Percentiles rank a stretch among this genome's conserved stretches.
Evolutionary conservation across 495 filamentous ascomycete genomes (phyloP).

Genomic region (Platismatia glauca): DNA sequence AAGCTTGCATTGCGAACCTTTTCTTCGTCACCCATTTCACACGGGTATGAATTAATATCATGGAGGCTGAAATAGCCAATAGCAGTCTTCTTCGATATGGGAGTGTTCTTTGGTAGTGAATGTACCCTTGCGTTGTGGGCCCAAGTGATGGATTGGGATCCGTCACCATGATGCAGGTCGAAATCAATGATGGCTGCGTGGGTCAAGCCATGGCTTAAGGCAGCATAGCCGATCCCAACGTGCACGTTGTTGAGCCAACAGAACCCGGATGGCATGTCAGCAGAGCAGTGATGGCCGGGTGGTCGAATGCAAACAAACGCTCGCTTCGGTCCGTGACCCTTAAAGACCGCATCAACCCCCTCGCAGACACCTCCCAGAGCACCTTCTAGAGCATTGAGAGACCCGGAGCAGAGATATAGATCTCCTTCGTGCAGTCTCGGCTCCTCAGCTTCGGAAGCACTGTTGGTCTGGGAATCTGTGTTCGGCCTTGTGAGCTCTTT

Average conservation of each 20-base stretch:
- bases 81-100: slow-evolving; percentile 65
- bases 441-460: slow-evolving; percentile 33
- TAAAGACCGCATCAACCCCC: slow-evolving; percentile 78
- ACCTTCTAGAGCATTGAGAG: slow-evolving; percentile 77
- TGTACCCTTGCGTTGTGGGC: slow-evolving; percentile 60
- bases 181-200: slow-evolving; percentile 97
- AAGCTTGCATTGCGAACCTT: slow-evolving; percentile 87
- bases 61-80: slow-evolving; percentile 95
- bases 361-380: slow-evolving; percentile 85
- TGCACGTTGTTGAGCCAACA: slow-evolving; percentile 99
- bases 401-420: slow-evolving; percentile 80
- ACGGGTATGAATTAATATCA: slow-evolving; percentile 96
- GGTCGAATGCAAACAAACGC: slow-evolving; percentile 81
- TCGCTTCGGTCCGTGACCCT: slow-evolving; percentile 47
- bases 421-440: slow-evolving; percentile 68
- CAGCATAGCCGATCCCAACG: slow-evolving; percentile 86
- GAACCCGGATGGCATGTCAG: slow-evolving; percentile 80
- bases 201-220: slow-evolving; percentile 70
- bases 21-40: slow-evolving; percentile 77
- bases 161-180: slow-evolving; percentile 93
- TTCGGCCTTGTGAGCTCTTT: slow-evolving; percentile 65
- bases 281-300: slow-evolving; percentile 90
- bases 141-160: slow-evolving; percentile 88
- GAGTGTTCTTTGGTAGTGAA: slow-evolving; percentile 52
- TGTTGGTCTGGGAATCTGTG: slow-evolving; percentile 29